Conservation (phyloP, 345 rosid genomes). For the Microcos paniculata region DNA sequence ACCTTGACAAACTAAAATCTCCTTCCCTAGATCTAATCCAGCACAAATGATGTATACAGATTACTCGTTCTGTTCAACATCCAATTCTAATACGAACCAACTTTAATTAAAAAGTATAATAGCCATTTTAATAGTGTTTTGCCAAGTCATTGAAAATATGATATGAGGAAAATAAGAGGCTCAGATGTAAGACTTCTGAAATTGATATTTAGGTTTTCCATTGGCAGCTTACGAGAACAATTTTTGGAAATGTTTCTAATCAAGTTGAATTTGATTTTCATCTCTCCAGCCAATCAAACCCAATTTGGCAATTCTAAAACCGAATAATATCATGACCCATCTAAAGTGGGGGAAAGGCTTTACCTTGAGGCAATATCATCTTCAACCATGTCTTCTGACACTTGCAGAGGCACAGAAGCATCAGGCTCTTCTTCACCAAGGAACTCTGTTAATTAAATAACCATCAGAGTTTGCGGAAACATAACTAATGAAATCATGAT, state of each 20-base stretch:
- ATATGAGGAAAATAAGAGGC: neutral
- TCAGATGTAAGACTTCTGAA: neutral
- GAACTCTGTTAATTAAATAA: constrained; percentile 41
- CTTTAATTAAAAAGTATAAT: neutral
- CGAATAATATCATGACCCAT: neutral
- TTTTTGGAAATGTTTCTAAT: neutral
- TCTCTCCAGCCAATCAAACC: neutral
- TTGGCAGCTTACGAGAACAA: neutral
- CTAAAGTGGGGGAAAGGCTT: neutral
- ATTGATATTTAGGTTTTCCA: neutral
- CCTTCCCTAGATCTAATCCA: neutral
- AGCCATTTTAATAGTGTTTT: neutral
- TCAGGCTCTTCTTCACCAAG: constrained; percentile 60
- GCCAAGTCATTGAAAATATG: neutral
- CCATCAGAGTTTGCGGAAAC: neutral
- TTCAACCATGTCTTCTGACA: constrained; percentile 67
- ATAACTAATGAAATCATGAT: neutral
- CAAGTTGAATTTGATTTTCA: too few species aligned
- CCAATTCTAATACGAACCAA: too few species aligned
- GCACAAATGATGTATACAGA: neutral
- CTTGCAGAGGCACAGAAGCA: constrained; percentile 54
- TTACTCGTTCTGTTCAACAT: neutral
- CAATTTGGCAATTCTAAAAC: neutral
- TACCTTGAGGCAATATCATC: constrained; percentile 91
- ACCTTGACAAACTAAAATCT: neutral